phyloP scores from a whole-genome alignment of 164 flowering plant species.

The Aristolochia contorta region DNA sequence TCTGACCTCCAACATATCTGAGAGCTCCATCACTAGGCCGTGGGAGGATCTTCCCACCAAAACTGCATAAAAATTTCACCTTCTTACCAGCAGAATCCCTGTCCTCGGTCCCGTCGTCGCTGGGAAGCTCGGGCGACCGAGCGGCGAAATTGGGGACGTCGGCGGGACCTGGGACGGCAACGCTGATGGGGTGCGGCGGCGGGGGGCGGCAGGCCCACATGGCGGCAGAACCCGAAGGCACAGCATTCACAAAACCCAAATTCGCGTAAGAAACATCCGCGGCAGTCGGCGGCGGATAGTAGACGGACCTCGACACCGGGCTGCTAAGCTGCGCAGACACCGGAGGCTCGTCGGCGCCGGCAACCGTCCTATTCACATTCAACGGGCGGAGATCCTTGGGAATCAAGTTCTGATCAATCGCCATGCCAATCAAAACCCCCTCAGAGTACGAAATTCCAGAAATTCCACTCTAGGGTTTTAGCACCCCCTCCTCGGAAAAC shows the following conservation, averaged over 20 bases:
- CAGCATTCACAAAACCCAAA: constrained; percentile 29
- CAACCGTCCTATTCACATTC: constrained; percentile 32
- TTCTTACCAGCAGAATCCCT: constrained; percentile 49
- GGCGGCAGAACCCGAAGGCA: background rate
- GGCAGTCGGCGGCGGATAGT: constrained; percentile 23
- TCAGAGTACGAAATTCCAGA: too few relatives aligned
- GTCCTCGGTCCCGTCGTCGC: constrained; percentile 31
- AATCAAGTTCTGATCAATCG: constrained; percentile 49
- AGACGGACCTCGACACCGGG: constrained; percentile 29
- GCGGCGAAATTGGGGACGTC: background rate
- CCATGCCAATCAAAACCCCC: constrained; percentile 24
- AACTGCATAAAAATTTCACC: constrained; percentile 70
- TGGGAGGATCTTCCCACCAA: constrained; percentile 87
- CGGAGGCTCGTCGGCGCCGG: constrained; percentile 41
- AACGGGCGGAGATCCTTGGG: constrained; percentile 57
- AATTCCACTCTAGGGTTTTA: too few relatives aligned
- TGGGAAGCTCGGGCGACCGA: constrained; percentile 11
- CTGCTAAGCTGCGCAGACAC: constrained; percentile 17
- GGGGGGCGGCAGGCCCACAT: constrained; percentile 5
- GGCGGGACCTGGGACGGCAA: constrained; percentile 1
- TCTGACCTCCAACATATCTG: constrained; percentile 89
- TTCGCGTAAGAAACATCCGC: constrained; percentile 23
- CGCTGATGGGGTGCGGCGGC: background rate
- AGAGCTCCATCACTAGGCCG: constrained; percentile 72
- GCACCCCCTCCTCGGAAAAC: too few relatives aligned